Base-by-base conservation (phyloP, 129 eudicot genomes). In the Flaveria ramosissima region DNA sequence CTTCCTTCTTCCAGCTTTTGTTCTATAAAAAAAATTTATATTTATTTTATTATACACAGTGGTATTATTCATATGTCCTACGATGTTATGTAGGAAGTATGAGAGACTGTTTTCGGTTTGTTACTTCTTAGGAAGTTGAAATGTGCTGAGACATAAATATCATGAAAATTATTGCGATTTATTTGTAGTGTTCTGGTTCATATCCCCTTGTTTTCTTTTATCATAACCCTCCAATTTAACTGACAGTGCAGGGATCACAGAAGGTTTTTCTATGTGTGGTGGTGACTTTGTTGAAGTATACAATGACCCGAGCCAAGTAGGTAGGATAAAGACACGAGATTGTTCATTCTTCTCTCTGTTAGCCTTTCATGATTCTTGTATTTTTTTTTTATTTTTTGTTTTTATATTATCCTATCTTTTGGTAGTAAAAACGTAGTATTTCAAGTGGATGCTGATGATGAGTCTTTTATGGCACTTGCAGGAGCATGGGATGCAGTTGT, bases 231-330 rank as follows among this genome's bases (percentile, higher is more conserved):
- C 41, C 32, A 78, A 61, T 17, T 53, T 32, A 60, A 78, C 30
- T 64, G 78, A 81, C 97, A 94, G 98, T 86, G 97, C 97, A 89
- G 98, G 97, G 84, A 91, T 91, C 45, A 89, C 97, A 21, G 97
- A 94, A 85, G 98, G 98, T 46, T 94, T 91, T 83, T 91, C 97
- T 19, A 91, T 94, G 98, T 94, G 98, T 72, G 98, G 97, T 57
- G 98, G 98, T 65, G 98, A 94, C 80, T 94, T 94, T 83, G 97
- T 89, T 75, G 96, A 94, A 81, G 98, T 94, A 51, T 94, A 91
- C 73, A 82, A 83, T n/a, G 97, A 91, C 83, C 92, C 93, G 41
- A 79, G 84, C 81, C 97, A 91, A 89, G 85, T 79, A 83, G 98
- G 98, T 94, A 89, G 12, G 92, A 47, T 75, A 60, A 63, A 39